Evolutionary conservation across 2,329 filamentous ascomycete genomes (phyloP).

Genomic region (Apiospora aurea): DNA sequence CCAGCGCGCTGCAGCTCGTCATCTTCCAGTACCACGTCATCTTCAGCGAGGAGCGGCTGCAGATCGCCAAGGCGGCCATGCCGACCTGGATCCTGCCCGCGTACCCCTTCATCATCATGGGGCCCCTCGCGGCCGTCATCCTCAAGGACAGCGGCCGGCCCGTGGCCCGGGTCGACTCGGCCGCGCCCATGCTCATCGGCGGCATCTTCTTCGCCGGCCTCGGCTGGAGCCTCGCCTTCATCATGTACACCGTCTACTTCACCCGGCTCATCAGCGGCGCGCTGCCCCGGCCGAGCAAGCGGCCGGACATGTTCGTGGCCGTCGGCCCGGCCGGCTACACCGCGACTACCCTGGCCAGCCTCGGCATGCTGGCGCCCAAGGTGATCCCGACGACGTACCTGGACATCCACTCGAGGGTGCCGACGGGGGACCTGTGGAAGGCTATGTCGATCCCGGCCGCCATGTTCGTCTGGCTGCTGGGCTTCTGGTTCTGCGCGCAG

Average conservation of each 20-base stretch:
- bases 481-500: constrained; percentile 58
- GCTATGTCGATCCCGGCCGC: constrained; percentile 52
- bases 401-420: constrained; percentile 30
- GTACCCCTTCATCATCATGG: constrained; percentile 58
- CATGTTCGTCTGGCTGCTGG: constrained; percentile 57
- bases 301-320: constrained; percentile 60
- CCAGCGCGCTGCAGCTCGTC: constrained; percentile 27
- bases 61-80: constrained; percentile 51
- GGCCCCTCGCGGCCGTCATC: constrained; percentile 53
- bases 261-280: constrained; percentile 57
- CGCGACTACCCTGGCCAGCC: constrained; percentile 50
- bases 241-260: constrained; percentile 60
- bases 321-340: constrained; percentile 59
- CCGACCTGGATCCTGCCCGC: constrained; percentile 60
- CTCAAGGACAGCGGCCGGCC: not conserved
- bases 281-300: constrained; percentile 51
- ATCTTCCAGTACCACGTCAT: constrained; percentile 29
- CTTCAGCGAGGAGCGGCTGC: constrained; percentile 43
- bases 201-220: constrained; percentile 58
- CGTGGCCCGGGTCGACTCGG: constrained; percentile 31
- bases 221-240: constrained; percentile 55
- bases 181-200: constrained; percentile 54
- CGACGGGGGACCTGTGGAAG: constrained; percentile 44
- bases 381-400: constrained; percentile 21
- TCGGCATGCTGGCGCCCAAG: constrained; percentile 41